Evolutionary conservation across 306 rosid species (phyloP).

Genomic region (Cucurbita pepo): DNA sequence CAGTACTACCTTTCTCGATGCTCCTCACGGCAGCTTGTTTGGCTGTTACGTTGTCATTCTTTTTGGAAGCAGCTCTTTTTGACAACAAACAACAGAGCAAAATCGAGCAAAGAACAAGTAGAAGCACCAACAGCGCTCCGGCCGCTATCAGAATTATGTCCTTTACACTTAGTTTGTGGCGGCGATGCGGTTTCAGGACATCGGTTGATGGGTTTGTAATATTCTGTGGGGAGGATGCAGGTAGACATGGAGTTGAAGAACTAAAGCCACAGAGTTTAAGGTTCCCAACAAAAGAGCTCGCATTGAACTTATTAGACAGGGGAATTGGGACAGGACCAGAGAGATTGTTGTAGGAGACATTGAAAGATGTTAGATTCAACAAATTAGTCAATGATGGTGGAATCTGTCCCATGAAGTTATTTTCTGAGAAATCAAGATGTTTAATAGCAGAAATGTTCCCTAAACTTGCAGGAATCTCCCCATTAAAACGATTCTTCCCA

Average conservation of each 20-base stretch:
- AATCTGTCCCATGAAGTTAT: conserved; percentile 44
- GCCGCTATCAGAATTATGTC: conserved; percentile 74
- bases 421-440: conserved; percentile 51
- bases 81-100: conserved; percentile 55
- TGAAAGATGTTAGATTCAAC: conserved; percentile 51
- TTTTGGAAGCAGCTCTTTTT: conserved; percentile 40
- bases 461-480: conserved; percentile 60
- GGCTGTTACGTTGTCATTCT: conserved; percentile 16
- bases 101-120: conserved; percentile 57
- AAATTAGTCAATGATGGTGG: conserved; percentile 49
- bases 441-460: conserved; percentile 54
- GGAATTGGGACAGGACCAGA: conserved; percentile 65
- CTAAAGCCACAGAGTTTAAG: conserved; percentile 63
- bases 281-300: conserved; percentile 72
- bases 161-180: conserved; percentile 45
- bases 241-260: conserved; percentile 44
- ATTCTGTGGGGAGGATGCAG: conserved; percentile 34
- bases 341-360: conserved; percentile 74
- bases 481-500: conserved; percentile 44
- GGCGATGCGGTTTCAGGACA: conserved; percentile 17
- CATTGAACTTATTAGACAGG: conserved; percentile 61
- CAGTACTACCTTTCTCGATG: conserved; percentile 31
- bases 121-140: conserved; percentile 49
- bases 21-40: conserved; percentile 27
- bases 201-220: conserved; percentile 39